Base-by-base conservation (phyloP, 805 yeast genomes). In the Hanseniaspora pseudoguilliermondii region DNA sequence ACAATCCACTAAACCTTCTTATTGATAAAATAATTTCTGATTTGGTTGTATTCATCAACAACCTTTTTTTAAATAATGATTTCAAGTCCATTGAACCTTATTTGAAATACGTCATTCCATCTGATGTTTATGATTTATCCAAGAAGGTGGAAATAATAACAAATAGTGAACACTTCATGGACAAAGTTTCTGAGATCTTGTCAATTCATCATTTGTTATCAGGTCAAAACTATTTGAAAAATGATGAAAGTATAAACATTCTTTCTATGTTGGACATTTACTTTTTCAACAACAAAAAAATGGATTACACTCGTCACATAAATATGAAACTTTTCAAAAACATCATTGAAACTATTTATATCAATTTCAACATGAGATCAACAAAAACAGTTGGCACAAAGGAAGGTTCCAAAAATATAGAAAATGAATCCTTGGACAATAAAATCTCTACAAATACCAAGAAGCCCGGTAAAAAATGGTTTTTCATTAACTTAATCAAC, bases 1-100 rank as follows among this genome's bases (percentile, higher is more conserved):
- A 62, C 29, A 58, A 61, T 20, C 64, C 64, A 1, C 27, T 54
- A 15, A 35, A 46, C 2, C 43, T 49, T 27, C 20, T 47, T n/a
- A 29, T 55, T 55, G 60, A 59, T n/a, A 42, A 42, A 8, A 32
- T 50, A 2, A 32, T 42, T 15, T 29, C 32, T 9, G 54, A 50
- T 23, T 50, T 50, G 10, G 15, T 50, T 39, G 15, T 38, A 15
- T 6, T 16, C 6, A 36, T 42, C 8, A 21, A 50, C 20, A 21
- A 34, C 16, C 21, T 41, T 34, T 50, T 50, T n/a, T 18, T 25
- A 15, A 38, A 6, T 5, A 42, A 50, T 11, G 43, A 50, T 20
- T 42, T 32, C 21, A 21, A 50, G 11, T 7, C 16, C 43, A 35
- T 50, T 16, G 35, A 20, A 9, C 16, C 10, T 42, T 11, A 34